Base-by-base conservation (phyloP, 495 filamentous ascomycete species). In the Tuber microsphaerosporum region DNA sequence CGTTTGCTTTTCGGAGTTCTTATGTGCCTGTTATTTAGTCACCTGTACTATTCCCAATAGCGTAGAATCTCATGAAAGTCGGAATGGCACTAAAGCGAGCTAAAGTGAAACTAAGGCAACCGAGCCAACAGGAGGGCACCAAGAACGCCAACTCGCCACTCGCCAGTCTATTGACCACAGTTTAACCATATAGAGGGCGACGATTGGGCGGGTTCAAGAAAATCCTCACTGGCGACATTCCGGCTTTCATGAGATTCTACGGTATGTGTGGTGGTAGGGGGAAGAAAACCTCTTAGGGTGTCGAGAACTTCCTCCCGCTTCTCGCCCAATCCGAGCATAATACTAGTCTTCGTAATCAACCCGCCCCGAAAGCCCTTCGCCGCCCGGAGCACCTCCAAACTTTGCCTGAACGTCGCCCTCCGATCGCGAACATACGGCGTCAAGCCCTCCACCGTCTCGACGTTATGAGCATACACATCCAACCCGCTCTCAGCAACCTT, bases 271-370 rank as follows among this genome's bases (percentile, higher is more conserved):
- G 56, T 37, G 1, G 22, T 14, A n/a, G 26, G 44, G 68, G 46
- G 70, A 39, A 43, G 76, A 83, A 73, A 84, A 89, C 89, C 89
- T 84, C 86, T 88, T 69, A 99, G 84, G 12, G 94, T 88, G 76
- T 92, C 88, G 89, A 89, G 91, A 12, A 99, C 84, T 84, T 97
- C 92, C n/a, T 92, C 88, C 79, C 97, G 93, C 7, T 90, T 93
- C 87, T 99, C 95, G 0, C 95, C 95, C 39, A 99, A 84, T 22
- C 95, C 95, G 1, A 99, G 88, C 95, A 99, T 99, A 76, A 99
- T 90, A 77, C 92, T 94, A 12, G 96, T 98, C 87, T 99, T 99
- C 2, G 95, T 99, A 77, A 99, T 95, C 70, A 99, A 87, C 17
- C 88, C 88, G 1, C 90, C 88, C 71, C 87, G 88, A 8, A 90